Conservation (phyloP, 1,284 basidiomycete genomes). For the Phlebopus sp. region DNA sequence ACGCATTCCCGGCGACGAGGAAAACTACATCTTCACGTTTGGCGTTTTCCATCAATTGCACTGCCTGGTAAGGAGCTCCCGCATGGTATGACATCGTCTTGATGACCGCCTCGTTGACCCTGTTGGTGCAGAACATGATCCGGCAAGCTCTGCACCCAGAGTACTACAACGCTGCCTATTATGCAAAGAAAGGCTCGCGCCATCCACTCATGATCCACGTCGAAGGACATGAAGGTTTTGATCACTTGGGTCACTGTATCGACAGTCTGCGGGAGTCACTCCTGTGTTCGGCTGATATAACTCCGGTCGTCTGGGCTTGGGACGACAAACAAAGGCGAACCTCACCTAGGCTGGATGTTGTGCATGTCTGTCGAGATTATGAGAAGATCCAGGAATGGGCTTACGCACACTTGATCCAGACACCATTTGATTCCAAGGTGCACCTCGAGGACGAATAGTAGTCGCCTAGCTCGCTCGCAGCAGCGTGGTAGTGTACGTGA, state of each 20-base stretch:
- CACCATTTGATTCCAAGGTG: too few species aligned
- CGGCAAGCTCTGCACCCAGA: slow-evolving; percentile 17
- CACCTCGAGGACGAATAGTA: too few species aligned
- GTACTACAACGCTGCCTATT: slow-evolving; percentile 4
- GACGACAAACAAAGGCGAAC: slow-evolving; percentile 8
- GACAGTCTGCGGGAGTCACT: slow-evolving; percentile 27
- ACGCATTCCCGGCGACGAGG: slow-evolving; percentile 24
- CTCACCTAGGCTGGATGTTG: slow-evolving; percentile 9
- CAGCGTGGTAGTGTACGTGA: too few species aligned
- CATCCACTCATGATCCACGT: neutral
- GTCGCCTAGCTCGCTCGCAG: too few species aligned
- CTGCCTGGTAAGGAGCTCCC: slow-evolving; percentile 23
- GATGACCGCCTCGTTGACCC: neutral
- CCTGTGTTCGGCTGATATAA: slow-evolving; percentile 28
- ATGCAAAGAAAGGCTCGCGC: neutral
- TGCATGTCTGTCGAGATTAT: slow-evolving; percentile 23
- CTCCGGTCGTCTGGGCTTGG: slow-evolving; percentile 25
- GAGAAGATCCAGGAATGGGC: slow-evolving; percentile 28
- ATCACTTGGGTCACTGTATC: slow-evolving; percentile 26
- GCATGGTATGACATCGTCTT: neutral
- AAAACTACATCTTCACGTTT: slow-evolving; percentile 25
- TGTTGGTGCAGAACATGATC: slow-evolving; percentile 16
- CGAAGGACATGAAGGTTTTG: slow-evolving; percentile 11
- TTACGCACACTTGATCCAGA: too few species aligned
- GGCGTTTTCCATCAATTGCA: slow-evolving; percentile 35